Conservation (phyloP, 306 rosid species). For the Lathyrus oleraceus region DNA sequence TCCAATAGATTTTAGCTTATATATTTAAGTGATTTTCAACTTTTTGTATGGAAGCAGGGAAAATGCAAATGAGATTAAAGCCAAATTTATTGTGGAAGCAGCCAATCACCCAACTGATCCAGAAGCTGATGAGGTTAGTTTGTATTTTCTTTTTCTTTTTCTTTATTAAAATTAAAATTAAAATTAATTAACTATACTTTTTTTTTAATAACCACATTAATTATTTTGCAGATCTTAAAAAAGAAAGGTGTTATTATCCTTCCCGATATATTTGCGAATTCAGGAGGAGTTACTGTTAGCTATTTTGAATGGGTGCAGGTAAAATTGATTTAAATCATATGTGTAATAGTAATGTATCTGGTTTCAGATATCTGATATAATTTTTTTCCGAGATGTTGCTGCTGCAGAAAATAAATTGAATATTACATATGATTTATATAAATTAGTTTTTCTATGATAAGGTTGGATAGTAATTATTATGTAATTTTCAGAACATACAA, state of each 20-base stretch:
- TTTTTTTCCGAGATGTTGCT: no score
- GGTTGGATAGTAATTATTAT: neutral
- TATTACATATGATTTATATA: no score
- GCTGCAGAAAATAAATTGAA: no score
- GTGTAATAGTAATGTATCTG: no score
- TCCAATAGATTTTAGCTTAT: no score
- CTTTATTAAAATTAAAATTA: neutral
- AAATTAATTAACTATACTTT: no score
- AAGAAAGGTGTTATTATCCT: conserved; percentile 82
- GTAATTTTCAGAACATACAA: conserved; percentile 64
- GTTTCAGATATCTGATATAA: no score
- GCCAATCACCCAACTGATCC: conserved; percentile 99
- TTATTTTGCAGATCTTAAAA: conserved; percentile 60
- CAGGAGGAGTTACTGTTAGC: conserved; percentile 96
- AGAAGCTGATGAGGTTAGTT: conserved; percentile 83
- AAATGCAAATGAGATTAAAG: conserved; percentile 77
- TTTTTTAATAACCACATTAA: neutral
- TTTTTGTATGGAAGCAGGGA: conserved; percentile 51
- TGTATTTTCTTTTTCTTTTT: neutral
- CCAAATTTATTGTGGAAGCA: conserved; percentile 86
- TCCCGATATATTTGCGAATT: conserved; percentile 94
- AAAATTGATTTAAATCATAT: no score
- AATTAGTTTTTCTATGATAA: neutral
- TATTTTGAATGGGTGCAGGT: conserved; percentile 99
- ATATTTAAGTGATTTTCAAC: neutral